Percentiles rank a stretch among this genome's conserved stretches.
These are phyloP conservation scores for Pontederia paniculata DNA, from an alignment of 176 grass and related monocot species.

Conservation along the genomic window DNA sequence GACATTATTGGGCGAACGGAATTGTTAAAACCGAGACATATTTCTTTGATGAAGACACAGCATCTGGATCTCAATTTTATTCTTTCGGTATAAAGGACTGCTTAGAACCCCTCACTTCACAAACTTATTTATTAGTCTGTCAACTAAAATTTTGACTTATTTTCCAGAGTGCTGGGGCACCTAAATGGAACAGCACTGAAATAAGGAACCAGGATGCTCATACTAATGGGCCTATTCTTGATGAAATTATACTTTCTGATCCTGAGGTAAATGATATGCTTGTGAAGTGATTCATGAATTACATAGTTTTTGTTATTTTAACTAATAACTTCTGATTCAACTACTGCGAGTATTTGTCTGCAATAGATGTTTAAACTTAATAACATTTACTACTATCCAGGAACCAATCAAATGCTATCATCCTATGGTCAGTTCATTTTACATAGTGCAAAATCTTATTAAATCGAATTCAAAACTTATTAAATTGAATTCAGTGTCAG, in stretches of 20 bases:
- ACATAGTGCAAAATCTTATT: too few relatives aligned
- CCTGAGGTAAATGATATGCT: conserved; percentile 46
- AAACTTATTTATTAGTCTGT: background rate
- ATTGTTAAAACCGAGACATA: conserved; percentile 70
- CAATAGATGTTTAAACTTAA: too few relatives aligned
- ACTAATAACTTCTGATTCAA: too few relatives aligned
- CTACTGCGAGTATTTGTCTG: too few relatives aligned
- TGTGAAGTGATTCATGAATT: conserved; percentile 4
- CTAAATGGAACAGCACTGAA: conserved; percentile 78
- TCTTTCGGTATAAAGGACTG: conserved; percentile 43
- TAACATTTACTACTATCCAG: too few relatives aligned
- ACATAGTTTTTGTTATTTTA: background rate
- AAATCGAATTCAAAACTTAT: too few relatives aligned
- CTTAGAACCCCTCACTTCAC: conserved; percentile 6
- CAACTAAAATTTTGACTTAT: conserved; percentile 5
- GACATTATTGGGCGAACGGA: conserved; percentile 83
- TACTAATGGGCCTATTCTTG: conserved; percentile 89
- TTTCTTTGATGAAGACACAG: conserved; percentile 93
- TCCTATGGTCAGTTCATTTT: too few relatives aligned
- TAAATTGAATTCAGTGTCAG: too few relatives aligned
- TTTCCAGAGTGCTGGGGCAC: conserved; percentile 66
- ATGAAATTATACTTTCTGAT: conserved; percentile 79
- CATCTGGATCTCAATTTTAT: conserved; percentile 84
- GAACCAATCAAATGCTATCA: too few relatives aligned
- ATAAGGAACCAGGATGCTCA: conserved; percentile 95